Evolutionary conservation across 768 basidiomycete genomes (phyloP), one percentile per base, ranked within the genome.

Genomic region (Boletus subparvulus): DNA sequence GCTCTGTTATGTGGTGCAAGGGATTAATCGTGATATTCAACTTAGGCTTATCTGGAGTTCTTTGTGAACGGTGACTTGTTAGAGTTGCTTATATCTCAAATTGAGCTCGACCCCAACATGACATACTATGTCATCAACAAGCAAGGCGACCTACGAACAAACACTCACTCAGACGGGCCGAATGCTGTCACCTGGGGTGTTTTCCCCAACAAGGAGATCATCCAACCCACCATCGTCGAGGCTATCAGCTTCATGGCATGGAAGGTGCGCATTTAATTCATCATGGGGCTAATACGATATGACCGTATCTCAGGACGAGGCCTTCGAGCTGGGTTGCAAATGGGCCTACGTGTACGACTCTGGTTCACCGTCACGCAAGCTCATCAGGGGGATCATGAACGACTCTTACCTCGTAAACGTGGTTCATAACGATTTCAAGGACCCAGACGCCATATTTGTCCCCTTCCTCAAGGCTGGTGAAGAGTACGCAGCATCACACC

Each of bases 181-280:
- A 98, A 97, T 65, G 95, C 95, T n/a, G 94, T 98, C 17, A 98
- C 95, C 2, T 98, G 95, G 95, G 95, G 95, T 60, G 92, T 97
- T 10, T 98, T 96, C 81, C 93, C 95, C 6, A 92, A 92, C 54
- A 98, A 98, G 73, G 95, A 97, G 77, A 91, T 97, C 63, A 77
- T 96, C 46, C 94, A 96, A 69, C 95, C 95, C 21, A 98, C 95
- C 19, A 93, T 97, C 59, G 95, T 98, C 21, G 95, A 98, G 71
- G 92, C 94, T 4, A 89, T 96, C 65, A 95, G 93, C 68, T 97
- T 97, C 80, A 95, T 96, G 90, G 94, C 94, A 16, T 97, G 94
- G 94, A 96, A 96, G 84, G 91, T 87, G 50, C 41, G 79, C 71
- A 21, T 49, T 48, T 3, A 17, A 47, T 33, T 10, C 19, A 2